phyloP scores from a whole-genome alignment of 768 basidiomycete species.

The Nevesoporus exiguus region DNA sequence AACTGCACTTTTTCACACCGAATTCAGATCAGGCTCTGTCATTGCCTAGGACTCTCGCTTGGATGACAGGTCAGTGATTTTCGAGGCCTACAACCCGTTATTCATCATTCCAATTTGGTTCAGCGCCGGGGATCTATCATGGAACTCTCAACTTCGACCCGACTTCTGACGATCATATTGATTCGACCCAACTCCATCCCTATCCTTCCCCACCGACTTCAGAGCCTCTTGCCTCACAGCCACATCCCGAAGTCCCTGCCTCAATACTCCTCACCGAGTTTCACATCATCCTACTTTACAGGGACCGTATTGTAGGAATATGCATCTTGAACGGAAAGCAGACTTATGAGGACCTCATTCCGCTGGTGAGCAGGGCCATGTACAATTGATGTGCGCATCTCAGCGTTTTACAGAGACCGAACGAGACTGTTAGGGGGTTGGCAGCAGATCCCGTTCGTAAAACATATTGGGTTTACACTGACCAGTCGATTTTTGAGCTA shows the following conservation, averaged over 20 bases:
- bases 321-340: conserved; percentile 77
- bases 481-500: conserved; percentile 85
- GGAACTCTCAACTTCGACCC: conserved; percentile 70
- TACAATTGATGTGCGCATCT: neutral
- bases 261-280: conserved; percentile 88
- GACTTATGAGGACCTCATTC: conserved; percentile 79
- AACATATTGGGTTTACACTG: conserved; percentile 94
- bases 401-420: conserved; percentile 54
- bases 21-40: conserved; percentile 68
- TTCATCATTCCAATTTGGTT: neutral
- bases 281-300: conserved; percentile 85
- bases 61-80: conserved; percentile 75
- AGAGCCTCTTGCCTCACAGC: conserved; percentile 20
- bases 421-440: conserved; percentile 69
- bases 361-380: conserved; percentile 53
- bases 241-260: conserved; percentile 48
- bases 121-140: conserved; percentile 88
- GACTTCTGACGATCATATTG: conserved; percentile 69
- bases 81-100: neutral
- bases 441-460: conserved; percentile 81
- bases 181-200: conserved; percentile 73
- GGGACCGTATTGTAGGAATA: conserved; percentile 71
- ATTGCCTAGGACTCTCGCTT: conserved; percentile 74
- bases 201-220: conserved; percentile 51
- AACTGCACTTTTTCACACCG: conserved; percentile 75